Conservation (phyloP, 2,329 filamentous ascomycete genomes). For the Neopestalotiopsis rosae region DNA sequence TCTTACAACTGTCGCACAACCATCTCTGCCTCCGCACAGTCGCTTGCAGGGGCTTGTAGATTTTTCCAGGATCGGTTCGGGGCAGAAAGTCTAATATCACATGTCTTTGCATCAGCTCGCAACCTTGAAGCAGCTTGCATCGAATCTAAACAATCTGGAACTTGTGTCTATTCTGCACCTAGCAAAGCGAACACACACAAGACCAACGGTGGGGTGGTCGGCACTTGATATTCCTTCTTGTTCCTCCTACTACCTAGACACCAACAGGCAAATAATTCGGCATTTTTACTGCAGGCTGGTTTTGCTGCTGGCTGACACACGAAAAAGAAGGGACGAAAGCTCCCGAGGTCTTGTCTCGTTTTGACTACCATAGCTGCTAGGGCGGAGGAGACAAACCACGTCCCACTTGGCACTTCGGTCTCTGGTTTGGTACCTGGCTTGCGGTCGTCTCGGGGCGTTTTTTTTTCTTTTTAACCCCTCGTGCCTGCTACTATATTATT, state of each 20-base stretch:
- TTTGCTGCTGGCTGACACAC: background rate
- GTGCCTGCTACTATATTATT: background rate
- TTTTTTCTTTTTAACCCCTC: background rate
- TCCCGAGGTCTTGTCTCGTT: background rate
- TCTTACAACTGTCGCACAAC: background rate
- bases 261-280: background rate
- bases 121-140: background rate
- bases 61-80: background rate
- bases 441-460: background rate
- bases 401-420: no score
- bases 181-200: background rate
- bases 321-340: conserved; percentile 1
- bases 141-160: background rate
- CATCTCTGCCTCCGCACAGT: background rate
- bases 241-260: background rate
- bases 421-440: background rate
- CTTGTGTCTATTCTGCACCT: background rate
- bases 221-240: background rate
- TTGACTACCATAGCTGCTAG: background rate
- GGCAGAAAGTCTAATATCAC: background rate
- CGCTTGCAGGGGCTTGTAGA: background rate
- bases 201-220: background rate
- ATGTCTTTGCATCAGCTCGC: background rate
- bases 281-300: background rate
- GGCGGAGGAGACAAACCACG: no score